Conservation (phyloP, 1,139 yeast species). For the Blastobotrys persicus region DNA sequence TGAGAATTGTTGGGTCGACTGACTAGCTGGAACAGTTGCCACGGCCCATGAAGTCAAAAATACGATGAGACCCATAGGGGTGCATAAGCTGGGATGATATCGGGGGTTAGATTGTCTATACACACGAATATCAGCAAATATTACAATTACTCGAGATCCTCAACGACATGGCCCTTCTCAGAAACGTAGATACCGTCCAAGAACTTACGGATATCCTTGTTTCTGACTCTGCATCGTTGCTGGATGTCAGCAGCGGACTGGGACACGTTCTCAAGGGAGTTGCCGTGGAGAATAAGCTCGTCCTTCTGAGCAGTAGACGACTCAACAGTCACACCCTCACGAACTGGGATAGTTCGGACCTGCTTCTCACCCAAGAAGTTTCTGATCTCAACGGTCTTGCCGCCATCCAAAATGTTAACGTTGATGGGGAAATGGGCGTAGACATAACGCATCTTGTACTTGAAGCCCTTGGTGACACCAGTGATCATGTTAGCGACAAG, state of each 20-base stretch:
- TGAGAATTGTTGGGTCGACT: too few species aligned
- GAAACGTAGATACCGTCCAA: slow-evolving; percentile 99
- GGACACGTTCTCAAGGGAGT: slow-evolving; percentile 97
- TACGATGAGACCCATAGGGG: not conserved
- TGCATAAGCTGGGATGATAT: not conserved
- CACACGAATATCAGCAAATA: not conserved
- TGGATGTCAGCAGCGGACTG: slow-evolving; percentile 98
- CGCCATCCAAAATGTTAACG: slow-evolving; percentile 85
- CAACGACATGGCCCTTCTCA: slow-evolving; percentile 84
- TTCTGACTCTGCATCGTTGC: slow-evolving; percentile 98
- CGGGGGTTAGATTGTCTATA: not conserved
- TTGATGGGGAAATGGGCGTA: slow-evolving; percentile 99
- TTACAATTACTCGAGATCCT: slow-evolving; percentile 47
- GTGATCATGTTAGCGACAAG: slow-evolving; percentile 89
- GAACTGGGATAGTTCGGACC: slow-evolving; percentile 80
- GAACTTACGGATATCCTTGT: slow-evolving; percentile 99
- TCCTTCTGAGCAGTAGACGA: slow-evolving; percentile 86
- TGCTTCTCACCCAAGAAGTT: slow-evolving; percentile 99
- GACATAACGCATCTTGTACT: slow-evolving; percentile 99
- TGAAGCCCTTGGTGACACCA: slow-evolving; percentile 99
- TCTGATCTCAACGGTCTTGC: slow-evolving; percentile 88
- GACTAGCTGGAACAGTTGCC: too few species aligned
- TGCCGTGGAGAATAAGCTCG: slow-evolving; percentile 88
- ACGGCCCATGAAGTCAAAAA: too few species aligned
- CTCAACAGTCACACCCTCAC: slow-evolving; percentile 91